These are phyloP conservation scores for Dunaliella primolecta DNA, from an alignment of 139 green algal species.

Conservation along the genomic window DNA sequence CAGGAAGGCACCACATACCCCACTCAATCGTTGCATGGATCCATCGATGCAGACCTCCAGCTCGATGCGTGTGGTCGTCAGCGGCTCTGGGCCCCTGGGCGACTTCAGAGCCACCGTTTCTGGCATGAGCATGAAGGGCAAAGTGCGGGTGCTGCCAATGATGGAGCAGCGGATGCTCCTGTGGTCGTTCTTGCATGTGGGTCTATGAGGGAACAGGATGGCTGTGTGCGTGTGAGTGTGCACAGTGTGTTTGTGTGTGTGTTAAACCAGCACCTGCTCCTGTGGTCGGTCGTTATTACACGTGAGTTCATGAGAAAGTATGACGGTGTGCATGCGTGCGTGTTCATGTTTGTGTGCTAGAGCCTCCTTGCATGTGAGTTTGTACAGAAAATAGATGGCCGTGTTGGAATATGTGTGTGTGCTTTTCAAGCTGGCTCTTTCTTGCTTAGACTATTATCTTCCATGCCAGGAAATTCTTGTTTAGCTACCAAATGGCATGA, in stretches of 20 bases:
- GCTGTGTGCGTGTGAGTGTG: conserved; percentile 10
- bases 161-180: conserved; percentile 40
- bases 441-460: too few relatives aligned
- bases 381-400: too few relatives aligned
- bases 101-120: conserved; percentile 39
- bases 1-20: too few relatives aligned
- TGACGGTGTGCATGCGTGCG: conserved; percentile 14
- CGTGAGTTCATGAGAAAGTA: background rate
- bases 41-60: background rate
- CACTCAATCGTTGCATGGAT: too few relatives aligned
- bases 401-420: too few relatives aligned
- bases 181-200: conserved; percentile 17
- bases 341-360: background rate
- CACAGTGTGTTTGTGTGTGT: conserved; percentile 28
- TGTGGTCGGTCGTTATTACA: too few relatives aligned
- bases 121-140: conserved; percentile 26
- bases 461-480: too few relatives aligned
- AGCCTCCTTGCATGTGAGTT: background rate
- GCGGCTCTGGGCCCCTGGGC: conserved; percentile 36
- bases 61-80: conserved; percentile 42
- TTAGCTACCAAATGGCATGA: too few relatives aligned
- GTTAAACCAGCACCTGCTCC: too few relatives aligned
- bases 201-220: conserved; percentile 17
- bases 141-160: conserved; percentile 32
- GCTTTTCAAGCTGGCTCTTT: too few relatives aligned